phyloP scores from a whole-genome alignment of 1,284 basidiomycete species.

The Cystobasidiaceae sp. region DNA sequence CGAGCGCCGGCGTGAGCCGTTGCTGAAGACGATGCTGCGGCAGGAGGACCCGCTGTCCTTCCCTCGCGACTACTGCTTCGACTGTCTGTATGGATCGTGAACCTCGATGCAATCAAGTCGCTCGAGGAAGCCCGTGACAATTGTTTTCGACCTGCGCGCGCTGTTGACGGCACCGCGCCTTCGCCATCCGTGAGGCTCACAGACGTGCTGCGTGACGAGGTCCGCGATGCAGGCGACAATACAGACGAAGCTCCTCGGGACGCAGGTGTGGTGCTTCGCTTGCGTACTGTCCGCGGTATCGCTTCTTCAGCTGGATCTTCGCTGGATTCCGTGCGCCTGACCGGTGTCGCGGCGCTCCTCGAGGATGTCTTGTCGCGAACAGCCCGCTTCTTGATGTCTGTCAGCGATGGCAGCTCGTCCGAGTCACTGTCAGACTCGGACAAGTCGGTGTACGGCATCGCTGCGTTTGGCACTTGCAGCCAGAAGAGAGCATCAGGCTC shows the following conservation, averaged over 20 bases:
- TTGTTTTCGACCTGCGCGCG: neutral
- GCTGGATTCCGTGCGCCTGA: neutral
- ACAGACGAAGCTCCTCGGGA: neutral
- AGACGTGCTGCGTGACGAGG: neutral
- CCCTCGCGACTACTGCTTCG: too few relatives aligned
- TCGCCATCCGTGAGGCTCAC: neutral
- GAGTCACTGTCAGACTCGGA: too few relatives aligned
- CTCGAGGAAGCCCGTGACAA: neutral
- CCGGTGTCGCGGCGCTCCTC: neutral
- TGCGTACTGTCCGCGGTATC: neutral
- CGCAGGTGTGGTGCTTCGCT: neutral
- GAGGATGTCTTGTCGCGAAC: neutral
- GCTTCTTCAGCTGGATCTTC: conserved; percentile 17
- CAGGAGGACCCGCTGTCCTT: too few relatives aligned
- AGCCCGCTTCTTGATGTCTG: neutral
- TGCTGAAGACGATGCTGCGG: too few relatives aligned
- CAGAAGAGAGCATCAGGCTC: too few relatives aligned
- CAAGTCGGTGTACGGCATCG: too few relatives aligned
- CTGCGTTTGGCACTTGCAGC: too few relatives aligned
- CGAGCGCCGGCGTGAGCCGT: too few relatives aligned
- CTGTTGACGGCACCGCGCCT: neutral
- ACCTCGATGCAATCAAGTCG: neutral
- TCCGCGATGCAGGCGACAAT: too few relatives aligned
- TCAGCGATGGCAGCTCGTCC: conserved; percentile 5
- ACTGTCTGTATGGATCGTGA: too few relatives aligned